phyloP scores from a whole-genome alignment of 108 stramenopile species.

The Schizochytrium sp. region DNA sequence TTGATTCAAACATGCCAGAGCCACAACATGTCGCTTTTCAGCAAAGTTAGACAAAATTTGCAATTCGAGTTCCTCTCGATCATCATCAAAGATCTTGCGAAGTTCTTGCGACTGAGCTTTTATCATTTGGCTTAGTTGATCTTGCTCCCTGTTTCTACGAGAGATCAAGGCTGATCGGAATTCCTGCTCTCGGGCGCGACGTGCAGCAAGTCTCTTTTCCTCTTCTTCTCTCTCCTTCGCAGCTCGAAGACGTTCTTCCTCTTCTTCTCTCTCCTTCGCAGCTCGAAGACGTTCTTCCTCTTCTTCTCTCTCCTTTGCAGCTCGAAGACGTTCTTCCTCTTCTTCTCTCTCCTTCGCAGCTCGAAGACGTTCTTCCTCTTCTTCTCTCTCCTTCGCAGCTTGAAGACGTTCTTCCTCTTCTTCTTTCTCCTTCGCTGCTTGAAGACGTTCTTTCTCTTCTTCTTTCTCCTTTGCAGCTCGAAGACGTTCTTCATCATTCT shows the following conservation, averaged over 20 bases:
- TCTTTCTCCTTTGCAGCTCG: too few species aligned
- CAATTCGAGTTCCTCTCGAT: background rate
- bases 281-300: too few species aligned
- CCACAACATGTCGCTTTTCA: background rate
- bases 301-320: too few species aligned
- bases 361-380: background rate
- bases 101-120: background rate
- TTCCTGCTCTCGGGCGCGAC: background rate
- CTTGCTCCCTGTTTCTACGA: background rate
- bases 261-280: background rate
- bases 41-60: background rate
- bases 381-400: background rate
- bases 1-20: background rate
- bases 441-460: too few species aligned
- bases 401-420: background rate
- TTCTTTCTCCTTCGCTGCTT: background rate
- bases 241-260: background rate
- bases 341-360: too few species aligned
- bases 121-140: background rate
- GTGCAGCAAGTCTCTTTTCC: background rate
- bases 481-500: too few species aligned
- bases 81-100: background rate
- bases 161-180: background rate
- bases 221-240: background rate
- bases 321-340: too few species aligned